Evolutionary conservation across 345 rosid species (phyloP).

Genomic region (Citrus mangshanensis): DNA sequence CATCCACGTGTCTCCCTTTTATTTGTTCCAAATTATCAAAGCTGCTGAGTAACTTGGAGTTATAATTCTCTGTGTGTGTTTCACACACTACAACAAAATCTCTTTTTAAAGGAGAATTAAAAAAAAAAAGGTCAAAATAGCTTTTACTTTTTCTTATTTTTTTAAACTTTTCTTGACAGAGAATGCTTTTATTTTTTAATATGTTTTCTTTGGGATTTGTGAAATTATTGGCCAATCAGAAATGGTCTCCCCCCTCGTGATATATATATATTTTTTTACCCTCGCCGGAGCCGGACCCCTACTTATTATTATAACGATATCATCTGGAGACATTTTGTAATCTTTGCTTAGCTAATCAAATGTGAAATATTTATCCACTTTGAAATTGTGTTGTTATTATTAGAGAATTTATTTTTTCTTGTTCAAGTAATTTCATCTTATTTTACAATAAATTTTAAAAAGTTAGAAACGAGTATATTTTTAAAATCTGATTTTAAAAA

Average conservation of each 20-base stretch:
- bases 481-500: no score
- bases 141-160: neutral
- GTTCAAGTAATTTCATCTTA: no score
- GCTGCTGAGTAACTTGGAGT: constrained; percentile 12
- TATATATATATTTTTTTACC: no score
- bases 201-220: constrained; percentile 6
- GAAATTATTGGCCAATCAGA: constrained; percentile 20
- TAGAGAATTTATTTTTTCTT: no score
- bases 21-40: neutral
- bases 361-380: no score
- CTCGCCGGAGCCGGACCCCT: neutral
- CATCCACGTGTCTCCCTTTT: constrained; percentile 10
- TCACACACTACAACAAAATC: neutral
- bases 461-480: no score
- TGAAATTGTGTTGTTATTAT: no score
- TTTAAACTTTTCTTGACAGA: constrained; percentile 5
- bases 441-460: no score
- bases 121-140: neutral
- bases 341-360: no score
- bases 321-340: no score
- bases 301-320: no score
- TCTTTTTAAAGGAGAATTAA: neutral
- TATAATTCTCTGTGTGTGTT: neutral
- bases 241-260: neutral
- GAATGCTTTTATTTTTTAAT: neutral